A percentile compares a stretch with the other conserved stretches of the same genome.
Conservation (phyloP, 1,139 yeast genomes). For the Sugiyamaella paludigena region DNA sequence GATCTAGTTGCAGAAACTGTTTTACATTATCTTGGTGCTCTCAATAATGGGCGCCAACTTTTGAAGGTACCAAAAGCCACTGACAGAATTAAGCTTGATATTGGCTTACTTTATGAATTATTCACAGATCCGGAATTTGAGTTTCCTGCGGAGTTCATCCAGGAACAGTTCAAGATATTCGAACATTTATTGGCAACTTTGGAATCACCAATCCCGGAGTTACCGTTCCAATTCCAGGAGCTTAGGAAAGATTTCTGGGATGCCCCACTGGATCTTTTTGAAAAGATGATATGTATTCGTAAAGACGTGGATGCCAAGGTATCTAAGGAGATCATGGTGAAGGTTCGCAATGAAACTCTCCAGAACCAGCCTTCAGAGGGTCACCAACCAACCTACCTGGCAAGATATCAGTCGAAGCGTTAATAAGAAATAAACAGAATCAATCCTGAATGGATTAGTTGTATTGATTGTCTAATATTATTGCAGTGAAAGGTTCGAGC, state of each 20-base stretch:
- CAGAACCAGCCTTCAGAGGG: slow-evolving; percentile 27
- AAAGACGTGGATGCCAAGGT: slow-evolving; percentile 38
- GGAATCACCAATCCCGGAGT: slow-evolving; percentile 50
- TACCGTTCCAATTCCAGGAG: slow-evolving; percentile 57
- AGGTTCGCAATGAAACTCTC: slow-evolving; percentile 35
- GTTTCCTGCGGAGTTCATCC: slow-evolving; percentile 38
- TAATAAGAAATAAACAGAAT: not conserved
- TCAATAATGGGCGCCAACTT: slow-evolving; percentile 41
- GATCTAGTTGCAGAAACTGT: slow-evolving; percentile 51
- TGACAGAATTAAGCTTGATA: slow-evolving; percentile 63
- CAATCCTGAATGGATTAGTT: not conserved
- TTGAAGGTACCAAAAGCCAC: slow-evolving; percentile 54
- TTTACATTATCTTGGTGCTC: slow-evolving; percentile 47
- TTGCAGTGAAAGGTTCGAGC: no score
- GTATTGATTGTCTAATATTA: no score
- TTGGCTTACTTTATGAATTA: slow-evolving; percentile 59
- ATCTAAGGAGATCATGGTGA: slow-evolving; percentile 35
- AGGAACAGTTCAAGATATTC: slow-evolving; percentile 57
- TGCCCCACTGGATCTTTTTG: slow-evolving; percentile 43
- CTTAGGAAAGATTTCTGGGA: slow-evolving; percentile 68
- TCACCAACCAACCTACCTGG: slow-evolving; percentile 26
- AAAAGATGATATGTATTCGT: slow-evolving; percentile 39
- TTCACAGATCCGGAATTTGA: slow-evolving; percentile 51
- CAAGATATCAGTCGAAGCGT: slow-evolving; percentile 23
- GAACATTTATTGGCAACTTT: slow-evolving; percentile 72